These are phyloP conservation scores for Waltergamsia citrina DNA, from an alignment of 2,329 filamentous ascomycete species.

Conservation along the genomic window DNA sequence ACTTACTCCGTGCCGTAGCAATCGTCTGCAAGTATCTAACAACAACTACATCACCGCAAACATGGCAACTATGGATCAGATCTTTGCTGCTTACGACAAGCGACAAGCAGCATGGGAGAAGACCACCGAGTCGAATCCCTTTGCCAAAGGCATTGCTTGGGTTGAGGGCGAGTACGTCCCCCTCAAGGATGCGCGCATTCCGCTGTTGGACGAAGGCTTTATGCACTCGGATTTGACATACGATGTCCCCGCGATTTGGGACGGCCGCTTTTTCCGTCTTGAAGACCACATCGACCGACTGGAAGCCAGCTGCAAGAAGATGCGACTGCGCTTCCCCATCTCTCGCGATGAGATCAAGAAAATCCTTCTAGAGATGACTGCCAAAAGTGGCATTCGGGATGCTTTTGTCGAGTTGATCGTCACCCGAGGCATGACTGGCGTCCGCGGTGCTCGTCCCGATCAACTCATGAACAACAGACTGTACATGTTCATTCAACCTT, in stretches of 20 bases:
- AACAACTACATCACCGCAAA: no score
- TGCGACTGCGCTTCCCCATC: slow-evolving; percentile 32
- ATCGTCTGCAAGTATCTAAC: no score
- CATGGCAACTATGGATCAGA: slow-evolving; percentile 33
- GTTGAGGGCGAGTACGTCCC: slow-evolving; percentile 31
- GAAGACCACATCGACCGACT: slow-evolving; percentile 37
- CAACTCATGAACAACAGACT: slow-evolving; percentile 28
- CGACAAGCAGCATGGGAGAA: slow-evolving; percentile 15
- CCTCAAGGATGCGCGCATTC: slow-evolving; percentile 35
- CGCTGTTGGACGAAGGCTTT: slow-evolving; percentile 40
- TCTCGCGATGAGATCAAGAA: slow-evolving; percentile 25
- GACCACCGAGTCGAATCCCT: slow-evolving; percentile 26
- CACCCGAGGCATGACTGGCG: slow-evolving; percentile 33
- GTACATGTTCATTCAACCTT: slow-evolving; percentile 38
- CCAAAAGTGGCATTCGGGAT: slow-evolving; percentile 34
- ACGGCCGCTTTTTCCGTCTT: slow-evolving; percentile 40
- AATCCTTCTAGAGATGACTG: slow-evolving; percentile 32
- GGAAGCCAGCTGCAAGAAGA: slow-evolving; percentile 31
- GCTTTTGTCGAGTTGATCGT: slow-evolving; percentile 41
- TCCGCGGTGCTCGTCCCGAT: slow-evolving; percentile 22
- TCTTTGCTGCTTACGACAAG: slow-evolving; percentile 26
- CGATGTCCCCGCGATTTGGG: slow-evolving; percentile 41
- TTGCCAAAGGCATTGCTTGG: slow-evolving; percentile 36
- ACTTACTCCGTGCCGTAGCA: no score
- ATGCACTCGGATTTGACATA: slow-evolving; percentile 42